Conservation (phyloP, 257 asterid species). For the Avicennia marina region DNA sequence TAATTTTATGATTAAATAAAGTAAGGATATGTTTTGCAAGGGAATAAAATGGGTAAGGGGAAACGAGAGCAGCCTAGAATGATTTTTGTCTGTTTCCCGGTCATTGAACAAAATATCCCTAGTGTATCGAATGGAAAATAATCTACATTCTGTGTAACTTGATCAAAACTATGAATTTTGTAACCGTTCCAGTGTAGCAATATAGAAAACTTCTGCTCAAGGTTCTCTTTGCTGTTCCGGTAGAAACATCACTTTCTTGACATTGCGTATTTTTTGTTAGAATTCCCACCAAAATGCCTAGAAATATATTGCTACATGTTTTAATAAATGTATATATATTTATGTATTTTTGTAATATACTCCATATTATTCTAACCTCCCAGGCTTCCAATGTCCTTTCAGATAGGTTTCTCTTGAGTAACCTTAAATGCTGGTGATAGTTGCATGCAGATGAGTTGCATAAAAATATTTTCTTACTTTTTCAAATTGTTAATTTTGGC, state of each 20-base stretch:
- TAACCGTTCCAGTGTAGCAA: not conserved
- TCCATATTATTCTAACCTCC: not conserved
- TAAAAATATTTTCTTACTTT: conserved; percentile 1
- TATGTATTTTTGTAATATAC: not conserved
- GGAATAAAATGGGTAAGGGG: not conserved
- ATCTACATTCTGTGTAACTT: not conserved
- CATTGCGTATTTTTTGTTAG: not conserved
- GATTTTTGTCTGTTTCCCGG: not conserved
- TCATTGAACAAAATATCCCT: not conserved
- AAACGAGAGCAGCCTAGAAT: not conserved
- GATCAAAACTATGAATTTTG: not conserved
- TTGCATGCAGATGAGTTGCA: not conserved
- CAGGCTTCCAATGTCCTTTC: not conserved
- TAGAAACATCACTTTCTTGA: not conserved
- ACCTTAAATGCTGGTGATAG: not conserved
- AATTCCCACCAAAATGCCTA: not conserved
- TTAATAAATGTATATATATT: not conserved
- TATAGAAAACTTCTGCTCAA: not conserved
- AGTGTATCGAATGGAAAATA: not conserved
- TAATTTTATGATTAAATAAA: conserved; percentile 4
- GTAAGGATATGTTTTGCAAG: not conserved
- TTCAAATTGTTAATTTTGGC: conserved; percentile 14
- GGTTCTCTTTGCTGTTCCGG: not conserved
- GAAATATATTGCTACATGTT: not conserved
- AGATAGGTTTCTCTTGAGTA: not conserved